Evolutionary conservation across 176 grass and related monocot species (phyloP), one percentile per base, ranked within the genome.

Genomic region (Echinochloa phyllopogon): DNA sequence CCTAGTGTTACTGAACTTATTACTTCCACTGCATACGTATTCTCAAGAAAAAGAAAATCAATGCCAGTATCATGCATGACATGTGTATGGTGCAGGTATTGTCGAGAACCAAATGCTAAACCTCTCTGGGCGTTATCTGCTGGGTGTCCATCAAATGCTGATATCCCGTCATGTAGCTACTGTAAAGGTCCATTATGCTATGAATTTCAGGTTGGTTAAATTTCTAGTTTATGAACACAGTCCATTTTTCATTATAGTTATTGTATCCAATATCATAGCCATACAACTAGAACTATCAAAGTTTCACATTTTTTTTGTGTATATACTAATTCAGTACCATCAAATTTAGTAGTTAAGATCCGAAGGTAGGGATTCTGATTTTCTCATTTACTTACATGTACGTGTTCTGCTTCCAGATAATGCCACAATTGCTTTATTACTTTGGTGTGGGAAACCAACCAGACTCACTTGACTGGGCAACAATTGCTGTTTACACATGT

Each of bases 381-480:
- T 73, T 38, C 51, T 43, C 23, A 27, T 75, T 15, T 89, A 17
- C 55, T 83, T 67, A 74, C 20, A 64, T 78, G 36, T 86, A 21
- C 65, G 8, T 82, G 20, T 84, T 89, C 16, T 92, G 63, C 76
- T 41, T 87, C 63, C 93, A 98, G 96, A 88, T 98, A 89, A 98
- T 95, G 96, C 93, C 96, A 21, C 96, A 95, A 56, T 81, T 98
- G 77, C 87, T 98, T 63, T 98, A 92, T 85, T 98, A 84, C 75
- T 90, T 98, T 75, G 87, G 85, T 21, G 93, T 98, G 66, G 83
- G 77, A 85, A 98, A 98, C 69, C 83, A 92, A 79, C 80, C 86
- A 10, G 88, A 92, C 52, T 98, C 96, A 78, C 96, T 98, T 88
- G 96, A 95, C 86, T 98, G 96, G 96, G 91, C 82, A 77, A 95